phyloP scores from a whole-genome alignment of 2,329 filamentous ascomycete species.

The Polytolypa hystricis region DNA sequence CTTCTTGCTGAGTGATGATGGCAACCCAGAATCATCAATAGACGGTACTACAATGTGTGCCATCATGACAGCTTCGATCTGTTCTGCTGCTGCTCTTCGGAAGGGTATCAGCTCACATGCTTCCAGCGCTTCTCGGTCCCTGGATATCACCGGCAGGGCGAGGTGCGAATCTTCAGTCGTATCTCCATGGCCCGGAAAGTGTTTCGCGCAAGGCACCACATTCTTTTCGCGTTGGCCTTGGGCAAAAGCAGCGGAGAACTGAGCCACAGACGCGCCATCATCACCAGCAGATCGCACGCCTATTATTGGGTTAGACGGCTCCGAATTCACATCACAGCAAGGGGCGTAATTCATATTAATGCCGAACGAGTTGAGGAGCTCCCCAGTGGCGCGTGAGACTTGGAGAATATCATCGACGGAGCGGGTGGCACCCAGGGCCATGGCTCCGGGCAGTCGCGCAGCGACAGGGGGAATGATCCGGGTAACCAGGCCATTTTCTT shows the following conservation, averaged over 20 bases:
- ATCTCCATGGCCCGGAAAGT: slow-evolving; percentile 37
- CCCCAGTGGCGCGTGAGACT: slow-evolving; percentile 29
- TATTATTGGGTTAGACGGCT: slow-evolving; percentile 35
- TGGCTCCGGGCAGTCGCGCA: slow-evolving; percentile 32
- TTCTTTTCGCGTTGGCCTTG: slow-evolving; percentile 29
- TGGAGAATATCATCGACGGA: slow-evolving; percentile 24
- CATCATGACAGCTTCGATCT: slow-evolving; percentile 35
- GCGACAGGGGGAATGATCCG: slow-evolving; percentile 31
- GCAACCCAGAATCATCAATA: slow-evolving; percentile 24
- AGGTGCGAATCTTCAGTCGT: slow-evolving; percentile 36
- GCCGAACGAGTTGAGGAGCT: slow-evolving; percentile 28
- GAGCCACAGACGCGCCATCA: slow-evolving; percentile 31
- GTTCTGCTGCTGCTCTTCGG: slow-evolving; percentile 30
- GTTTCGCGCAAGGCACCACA: slow-evolving; percentile 34
- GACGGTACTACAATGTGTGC: slow-evolving; percentile 33
- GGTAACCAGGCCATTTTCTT: slow-evolving; percentile 37
- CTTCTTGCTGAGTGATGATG: slow-evolving; percentile 29
- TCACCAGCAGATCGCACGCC: slow-evolving; percentile 34
- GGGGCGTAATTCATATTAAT: slow-evolving; percentile 39
- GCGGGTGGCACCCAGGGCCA: slow-evolving; percentile 35
- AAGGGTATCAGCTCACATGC: slow-evolving; percentile 35
- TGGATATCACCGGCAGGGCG: slow-evolving; percentile 30
- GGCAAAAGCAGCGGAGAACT: slow-evolving; percentile 29
- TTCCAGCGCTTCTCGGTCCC: slow-evolving; percentile 28
- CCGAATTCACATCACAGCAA: slow-evolving; percentile 35